Evolutionary conservation across 352 stramenopile genomes (phyloP).

Genomic region (Globisporangium nunn): DNA sequence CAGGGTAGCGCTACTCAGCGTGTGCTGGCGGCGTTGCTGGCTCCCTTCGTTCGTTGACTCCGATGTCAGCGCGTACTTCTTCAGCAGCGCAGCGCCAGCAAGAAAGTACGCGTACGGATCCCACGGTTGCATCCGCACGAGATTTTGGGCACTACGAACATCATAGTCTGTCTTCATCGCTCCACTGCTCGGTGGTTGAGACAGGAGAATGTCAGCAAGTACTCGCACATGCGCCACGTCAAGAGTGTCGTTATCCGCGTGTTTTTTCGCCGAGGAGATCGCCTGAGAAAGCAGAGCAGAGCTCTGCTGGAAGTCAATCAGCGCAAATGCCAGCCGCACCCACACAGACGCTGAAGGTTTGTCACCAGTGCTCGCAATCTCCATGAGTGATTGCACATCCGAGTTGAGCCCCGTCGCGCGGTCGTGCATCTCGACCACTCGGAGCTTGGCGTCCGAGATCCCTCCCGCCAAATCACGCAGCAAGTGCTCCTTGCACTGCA

Average conservation of each 20-base stretch:
- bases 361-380: constrained; percentile 19
- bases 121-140: constrained; percentile 56
- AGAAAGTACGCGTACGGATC: constrained; percentile 47
- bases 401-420: constrained; percentile 17
- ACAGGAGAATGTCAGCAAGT: constrained; percentile 21
- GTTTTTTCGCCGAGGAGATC: background rate
- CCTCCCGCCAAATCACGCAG: constrained; percentile 3
- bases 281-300: background rate
- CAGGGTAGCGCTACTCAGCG: constrained; percentile 11
- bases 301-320: constrained; percentile 27
- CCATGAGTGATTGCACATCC: constrained; percentile 20
- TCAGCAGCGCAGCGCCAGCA: constrained; percentile 39
- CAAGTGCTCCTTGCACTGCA: constrained; percentile 26
- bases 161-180: background rate
- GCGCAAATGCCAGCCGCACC: constrained; percentile 24
- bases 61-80: constrained; percentile 18
- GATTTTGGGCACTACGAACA: constrained; percentile 26
- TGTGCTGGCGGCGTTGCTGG: background rate
- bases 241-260: constrained; percentile 13
- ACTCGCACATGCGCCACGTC: constrained; percentile 26
- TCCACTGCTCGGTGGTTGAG: constrained; percentile 15
- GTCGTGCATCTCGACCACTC: constrained; percentile 35
- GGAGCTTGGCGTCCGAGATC: constrained; percentile 13
- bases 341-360: constrained; percentile 13
- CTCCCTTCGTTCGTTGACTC: constrained; percentile 12